A percentile compares a stretch with the other conserved stretches of the same genome.
Conservation (phyloP, 768 basidiomycete species). For the Boletus rubescentipes region DNA sequence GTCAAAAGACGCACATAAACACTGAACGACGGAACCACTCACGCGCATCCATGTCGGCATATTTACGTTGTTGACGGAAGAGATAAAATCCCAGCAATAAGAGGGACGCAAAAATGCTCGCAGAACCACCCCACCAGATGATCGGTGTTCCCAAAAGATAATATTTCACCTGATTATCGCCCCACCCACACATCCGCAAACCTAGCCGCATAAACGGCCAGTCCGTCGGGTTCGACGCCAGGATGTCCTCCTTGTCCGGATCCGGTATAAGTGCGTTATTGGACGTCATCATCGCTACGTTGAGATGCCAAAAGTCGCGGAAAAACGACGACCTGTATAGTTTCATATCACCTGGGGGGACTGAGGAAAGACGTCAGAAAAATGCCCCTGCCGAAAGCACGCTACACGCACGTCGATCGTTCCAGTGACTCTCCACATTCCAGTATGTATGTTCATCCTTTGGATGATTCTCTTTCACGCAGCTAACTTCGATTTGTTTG, state of each 20-base stretch:
- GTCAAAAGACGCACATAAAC: slow-evolving; percentile 4
- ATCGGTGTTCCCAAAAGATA: slow-evolving; percentile 92
- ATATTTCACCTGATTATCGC: slow-evolving; percentile 81
- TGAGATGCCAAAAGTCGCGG: slow-evolving; percentile 97
- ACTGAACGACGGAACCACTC: slow-evolving; percentile 31
- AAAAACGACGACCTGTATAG: slow-evolving; percentile 90
- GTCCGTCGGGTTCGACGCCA: slow-evolving; percentile 88
- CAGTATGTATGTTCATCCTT: slow-evolving; percentile 87
- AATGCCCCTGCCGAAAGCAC: background rate
- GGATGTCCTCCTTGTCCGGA: slow-evolving; percentile 97
- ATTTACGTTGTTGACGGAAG: slow-evolving; percentile 83
- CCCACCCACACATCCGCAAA: slow-evolving; percentile 98
- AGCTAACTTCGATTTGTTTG: slow-evolving; percentile 97
- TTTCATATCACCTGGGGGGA: slow-evolving; percentile 80
- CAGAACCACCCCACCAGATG: slow-evolving; percentile 83
- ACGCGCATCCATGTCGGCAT: slow-evolving; percentile 88
- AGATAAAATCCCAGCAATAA: slow-evolving; percentile 65
- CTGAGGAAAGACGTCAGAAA: slow-evolving; percentile 38
- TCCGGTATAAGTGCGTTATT: slow-evolving; percentile 98
- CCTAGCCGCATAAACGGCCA: slow-evolving; percentile 93
- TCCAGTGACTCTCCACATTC: slow-evolving; percentile 99
- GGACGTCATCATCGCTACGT: slow-evolving; percentile 99
- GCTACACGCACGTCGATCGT: slow-evolving; percentile 75
- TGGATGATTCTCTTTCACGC: slow-evolving; percentile 83
- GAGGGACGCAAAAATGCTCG: slow-evolving; percentile 59